phyloP scores from a whole-genome alignment of 1,139 yeast genomes.

The Yamadazyma dushanensis region DNA sequence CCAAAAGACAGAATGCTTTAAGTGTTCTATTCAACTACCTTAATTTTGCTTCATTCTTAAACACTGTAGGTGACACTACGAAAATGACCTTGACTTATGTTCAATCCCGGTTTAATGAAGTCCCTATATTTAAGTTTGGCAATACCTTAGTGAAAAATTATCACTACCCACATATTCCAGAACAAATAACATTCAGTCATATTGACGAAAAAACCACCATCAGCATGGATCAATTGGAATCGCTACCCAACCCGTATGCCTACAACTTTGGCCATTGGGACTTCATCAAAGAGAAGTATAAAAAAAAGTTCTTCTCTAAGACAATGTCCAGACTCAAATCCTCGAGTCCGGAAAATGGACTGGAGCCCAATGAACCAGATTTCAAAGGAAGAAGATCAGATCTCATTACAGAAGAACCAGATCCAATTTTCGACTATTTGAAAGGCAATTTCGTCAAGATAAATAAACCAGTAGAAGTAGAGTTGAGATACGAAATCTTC shows the following conservation, averaged over 20 bases:
- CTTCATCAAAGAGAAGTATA: background rate
- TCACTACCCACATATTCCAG: constrained; percentile 23
- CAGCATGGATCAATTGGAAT: background rate
- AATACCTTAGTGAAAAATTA: constrained; percentile 16
- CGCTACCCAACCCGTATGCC: background rate
- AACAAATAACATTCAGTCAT: constrained; percentile 6
- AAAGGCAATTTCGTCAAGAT: constrained; percentile 3
- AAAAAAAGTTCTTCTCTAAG: background rate
- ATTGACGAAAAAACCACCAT: background rate
- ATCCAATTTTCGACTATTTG: constrained; percentile 7
- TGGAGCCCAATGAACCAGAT: background rate
- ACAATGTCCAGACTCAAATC: background rate
- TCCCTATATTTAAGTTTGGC: constrained; percentile 22
- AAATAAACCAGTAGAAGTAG: background rate
- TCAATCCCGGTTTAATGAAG: constrained; percentile 20
- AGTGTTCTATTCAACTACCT: constrained; percentile 22
- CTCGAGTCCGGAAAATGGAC: background rate
- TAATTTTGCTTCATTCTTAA: constrained; percentile 10
- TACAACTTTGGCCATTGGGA: constrained; percentile 1
- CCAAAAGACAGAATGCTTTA: constrained; percentile 22
- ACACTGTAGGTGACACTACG: background rate
- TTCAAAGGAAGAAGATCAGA: too few species aligned
- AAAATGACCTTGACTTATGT: background rate
- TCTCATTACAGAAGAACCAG: constrained; percentile 1
- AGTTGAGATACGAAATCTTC: constrained; percentile 6